Base-by-base conservation (phyloP, 768 basidiomycete genomes). In the Naganishia vaughanmartiniae region DNA sequence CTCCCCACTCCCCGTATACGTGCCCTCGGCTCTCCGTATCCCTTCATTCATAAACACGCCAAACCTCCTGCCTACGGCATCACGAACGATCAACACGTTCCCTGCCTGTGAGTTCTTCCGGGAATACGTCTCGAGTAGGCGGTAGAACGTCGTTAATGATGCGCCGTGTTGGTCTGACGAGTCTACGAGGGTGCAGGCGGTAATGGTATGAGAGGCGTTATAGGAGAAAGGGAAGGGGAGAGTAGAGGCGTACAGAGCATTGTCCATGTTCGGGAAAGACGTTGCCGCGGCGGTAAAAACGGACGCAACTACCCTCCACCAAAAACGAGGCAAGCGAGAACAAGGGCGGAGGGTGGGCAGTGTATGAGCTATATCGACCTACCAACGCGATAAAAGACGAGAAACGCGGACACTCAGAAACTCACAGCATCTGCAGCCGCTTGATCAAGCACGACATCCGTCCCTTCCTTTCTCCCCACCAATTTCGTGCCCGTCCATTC, bases 81-180 rank as follows among this genome's bases (percentile, higher is more conserved):
- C 93, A 53, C 84, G 85, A 0, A 93, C 80, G 7, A 87, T 85
- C 0, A 97, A 74, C 12, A 97, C 42, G 82, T 83, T 36, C 77
- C 81, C 74, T 34, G 71, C 42, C 0, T 60, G 73, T 15, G 71
- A 67, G 42, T 76, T 70, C 7, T 69, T 63, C 19, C 73, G 65
- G 21, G 75, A 76, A 48, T 74, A 77, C 46, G 65, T 71, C 15
- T 77, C 75, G 51, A 82, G 76, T 11, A 76, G 74, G 17, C 75
- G 76, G 79, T 96, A 97, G 6, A 97, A 85, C 0, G 95, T 96
- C 54, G 89, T 88, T 17, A 97, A 84, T 15, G 92, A 94, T 54
- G 94, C 93, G 0, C 95, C 95, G 74, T 98, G 90, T 76, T 96
- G 93, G 76, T 98, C 95, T 21, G 96, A 85, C 19, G 92, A 93